Evolutionary conservation across 352 stramenopile species (phyloP), one percentile per base, ranked within the genome.

Genomic region (Pythium myriotylum): DNA sequence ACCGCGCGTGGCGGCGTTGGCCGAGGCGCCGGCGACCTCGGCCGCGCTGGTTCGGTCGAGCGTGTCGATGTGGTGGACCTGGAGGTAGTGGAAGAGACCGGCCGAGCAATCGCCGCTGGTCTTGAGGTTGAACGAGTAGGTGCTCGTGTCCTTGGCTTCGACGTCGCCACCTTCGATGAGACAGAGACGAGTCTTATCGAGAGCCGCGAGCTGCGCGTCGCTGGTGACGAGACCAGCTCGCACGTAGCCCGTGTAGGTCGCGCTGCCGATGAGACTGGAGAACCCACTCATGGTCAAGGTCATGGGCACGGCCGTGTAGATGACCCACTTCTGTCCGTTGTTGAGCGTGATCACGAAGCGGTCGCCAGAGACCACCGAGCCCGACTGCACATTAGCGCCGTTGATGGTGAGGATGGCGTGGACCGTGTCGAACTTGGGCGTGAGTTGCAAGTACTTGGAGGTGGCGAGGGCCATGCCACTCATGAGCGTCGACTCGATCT

Each of bases 401-500:
- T 91, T 91, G 65, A 91, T 77, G 14, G 60, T 65, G 26, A 66
- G 54, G n/a, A 91, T 81, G 16, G 70, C 71, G 53, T 79, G 70
- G 9, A 71, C 45, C 4, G 73, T 73, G 52, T 56, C 52, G 47
- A 92, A 75, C 24, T 55, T 60, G 16, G 80, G 83, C 22, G 71
- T 82, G 3, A 90, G 60, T 13, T 39, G 54, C 17, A 62, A 49
- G 64, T 86, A 90, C 54, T 64, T 81, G 49, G 71, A 71, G 2
- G 78, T 82, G n/a, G 76, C 61, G 40, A 81, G 89, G 3, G 78
- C 82, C 82, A 91, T 91, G 43, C 79, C 82, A 46, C 72, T 85
- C 16, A 81, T 73, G 19, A 91, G 65, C 3, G 65, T 77, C 17
- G 72, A 61, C 51, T 86, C 71, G 26, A 85, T 70, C 40, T 75